phyloP scores from a whole-genome alignment of 2,329 filamentous ascomycete genomes.

The Fonsecaea monophora region DNA sequence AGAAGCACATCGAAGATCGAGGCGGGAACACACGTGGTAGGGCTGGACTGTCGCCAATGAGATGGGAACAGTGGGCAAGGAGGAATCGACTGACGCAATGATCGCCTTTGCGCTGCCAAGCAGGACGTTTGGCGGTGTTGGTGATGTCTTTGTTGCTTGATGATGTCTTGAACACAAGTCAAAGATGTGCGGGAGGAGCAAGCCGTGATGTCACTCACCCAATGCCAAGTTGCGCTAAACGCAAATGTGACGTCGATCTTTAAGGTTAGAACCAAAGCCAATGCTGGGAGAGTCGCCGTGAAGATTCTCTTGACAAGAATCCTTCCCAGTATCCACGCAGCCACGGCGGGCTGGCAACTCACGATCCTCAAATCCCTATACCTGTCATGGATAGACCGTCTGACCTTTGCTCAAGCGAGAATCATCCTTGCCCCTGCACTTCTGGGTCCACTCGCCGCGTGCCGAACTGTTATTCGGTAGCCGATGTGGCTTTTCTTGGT shows the following conservation, averaged over 20 bases:
- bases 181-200: not conserved
- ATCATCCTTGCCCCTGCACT: not conserved
- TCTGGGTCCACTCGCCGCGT: not conserved
- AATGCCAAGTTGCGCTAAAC: not conserved
- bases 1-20: constrained; percentile 7
- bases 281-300: not conserved
- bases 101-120: not conserved
- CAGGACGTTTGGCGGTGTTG: not conserved
- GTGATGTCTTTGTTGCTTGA: not conserved
- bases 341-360: not conserved
- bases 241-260: constrained; percentile 5
- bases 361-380: not conserved
- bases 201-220: not conserved
- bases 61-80: not conserved
- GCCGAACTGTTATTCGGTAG: not conserved
- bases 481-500: not conserved
- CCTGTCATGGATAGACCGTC: not conserved
- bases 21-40: not conserved
- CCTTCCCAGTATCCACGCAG: not conserved
- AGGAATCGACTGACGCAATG: constrained; percentile 1
- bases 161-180: not conserved
- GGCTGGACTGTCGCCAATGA: not conserved
- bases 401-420: not conserved
- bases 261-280: not conserved
- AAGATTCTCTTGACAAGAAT: not conserved